Evolutionary conservation across 192 early-diverging fungal species (phyloP).

Genomic region (Podila verticillata): DNA sequence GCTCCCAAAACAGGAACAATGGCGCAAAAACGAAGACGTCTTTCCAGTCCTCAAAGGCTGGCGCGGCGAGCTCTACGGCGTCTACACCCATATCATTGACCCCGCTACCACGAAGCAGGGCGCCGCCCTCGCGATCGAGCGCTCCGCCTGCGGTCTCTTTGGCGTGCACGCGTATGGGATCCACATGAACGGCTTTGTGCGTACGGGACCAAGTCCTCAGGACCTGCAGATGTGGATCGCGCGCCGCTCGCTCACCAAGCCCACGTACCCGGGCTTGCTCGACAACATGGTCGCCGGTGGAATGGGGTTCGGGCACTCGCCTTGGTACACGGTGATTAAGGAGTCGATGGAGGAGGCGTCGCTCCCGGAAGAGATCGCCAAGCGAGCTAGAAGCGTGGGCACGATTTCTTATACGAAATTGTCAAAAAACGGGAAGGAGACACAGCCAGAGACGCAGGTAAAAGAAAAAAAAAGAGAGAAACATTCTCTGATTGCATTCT

Average conservation of each 20-base stretch:
- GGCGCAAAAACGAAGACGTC: constrained; percentile 25
- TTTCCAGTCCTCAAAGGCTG: constrained; percentile 66
- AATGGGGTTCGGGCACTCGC: constrained; percentile 68
- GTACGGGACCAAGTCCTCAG: constrained; percentile 34
- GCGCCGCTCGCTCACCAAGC: constrained; percentile 78
- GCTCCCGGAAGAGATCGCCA: constrained; percentile 65
- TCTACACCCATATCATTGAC: constrained; percentile 65
- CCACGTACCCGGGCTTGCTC: constrained; percentile 86
- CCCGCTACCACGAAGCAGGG: constrained; percentile 30
- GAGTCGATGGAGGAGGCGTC: constrained; percentile 94
- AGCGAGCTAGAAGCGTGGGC: constrained; percentile 62
- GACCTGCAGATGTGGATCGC: constrained; percentile 90
- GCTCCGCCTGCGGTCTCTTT: constrained; percentile 81
- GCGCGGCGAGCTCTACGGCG: constrained; percentile 87
- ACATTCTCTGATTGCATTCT: too few species aligned
- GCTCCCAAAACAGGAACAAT: constrained; percentile 16
- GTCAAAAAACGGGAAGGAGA: constrained; percentile 59
- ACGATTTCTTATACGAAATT: constrained; percentile 77
- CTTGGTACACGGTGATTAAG: constrained; percentile 76
- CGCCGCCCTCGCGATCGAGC: constrained; percentile 75
- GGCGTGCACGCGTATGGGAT: constrained; percentile 89
- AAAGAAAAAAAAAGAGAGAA: too few species aligned
- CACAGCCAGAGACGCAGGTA: constrained; percentile 87
- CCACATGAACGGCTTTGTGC: constrained; percentile 86
- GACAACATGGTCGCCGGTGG: constrained; percentile 87